Evolutionary conservation across 768 basidiomycete genomes (phyloP), one percentile per base, ranked within the genome.

Genomic region (Leccinum imitatum): DNA sequence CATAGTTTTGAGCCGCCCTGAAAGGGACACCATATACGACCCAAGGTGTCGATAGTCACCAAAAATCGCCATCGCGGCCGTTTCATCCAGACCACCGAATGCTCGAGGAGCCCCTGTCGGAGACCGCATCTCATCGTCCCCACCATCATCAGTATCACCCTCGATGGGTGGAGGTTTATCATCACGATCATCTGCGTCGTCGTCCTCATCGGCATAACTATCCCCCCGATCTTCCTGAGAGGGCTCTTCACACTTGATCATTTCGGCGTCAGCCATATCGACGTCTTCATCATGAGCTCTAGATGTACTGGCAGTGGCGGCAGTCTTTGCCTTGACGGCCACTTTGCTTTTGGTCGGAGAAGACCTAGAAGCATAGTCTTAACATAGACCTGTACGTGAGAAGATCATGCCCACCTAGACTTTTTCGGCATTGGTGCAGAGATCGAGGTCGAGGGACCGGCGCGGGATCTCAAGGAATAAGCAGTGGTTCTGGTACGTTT

Each of bases 1-100:
- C 84, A 96, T 90, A 6, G 85, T 87, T 82, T 95, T 95, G 73
- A 98, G 85, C 52, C 95, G 89, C 30, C 84, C 85, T 23, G 89
- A 89, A 52, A 96, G 84, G 30, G 91, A 91, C 67, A 91, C 83
- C 90, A 98, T 93, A 76, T 93, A 93, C n/a, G 91, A 90, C 53
- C 92, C 92, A 69, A 93, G 83, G 63, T 91, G 87, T 54, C 92
- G 87, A 76, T 90, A 95, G 74, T 92, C 91, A 65, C 90, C 90
- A 66, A 90, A 90, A 66, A 93, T 89, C 60, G 89, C 87, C 80
- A 92, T 80, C 33, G 90, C 88, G 1, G 87, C 81, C 6, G 84
- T 75, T 67, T 90, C 90, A 69, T 89, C 87, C 67, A 88, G 77
- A 37, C 82, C 81, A 44, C 80, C 80, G 56, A 83, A 79, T 17